Evolutionary conservation across 495 filamentous ascomycete species (phyloP).

Genomic region (Penicillium maclennaniae): DNA sequence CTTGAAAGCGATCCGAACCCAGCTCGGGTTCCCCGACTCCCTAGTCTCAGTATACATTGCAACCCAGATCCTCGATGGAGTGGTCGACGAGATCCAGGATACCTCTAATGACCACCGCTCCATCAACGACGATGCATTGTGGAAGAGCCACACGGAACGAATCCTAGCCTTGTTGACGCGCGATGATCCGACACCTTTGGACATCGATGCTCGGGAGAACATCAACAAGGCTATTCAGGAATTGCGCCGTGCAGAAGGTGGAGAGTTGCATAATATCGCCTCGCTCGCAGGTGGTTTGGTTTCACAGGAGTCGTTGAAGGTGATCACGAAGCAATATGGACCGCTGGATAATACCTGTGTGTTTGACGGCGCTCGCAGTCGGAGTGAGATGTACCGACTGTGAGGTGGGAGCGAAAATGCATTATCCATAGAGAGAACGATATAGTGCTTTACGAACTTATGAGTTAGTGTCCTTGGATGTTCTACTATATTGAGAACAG

Average conservation of each 20-base stretch:
- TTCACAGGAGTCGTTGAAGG: constrained; percentile 94
- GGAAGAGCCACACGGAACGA: constrained; percentile 43
- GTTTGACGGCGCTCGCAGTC: constrained; percentile 84
- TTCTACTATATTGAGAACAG: not conserved
- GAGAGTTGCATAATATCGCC: constrained; percentile 93
- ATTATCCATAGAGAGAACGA: not conserved
- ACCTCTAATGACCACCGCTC: constrained; percentile 12
- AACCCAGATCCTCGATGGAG: constrained; percentile 59
- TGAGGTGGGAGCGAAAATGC: constrained; percentile 12
- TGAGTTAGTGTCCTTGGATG: not conserved
- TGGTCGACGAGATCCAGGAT: constrained; percentile 40
- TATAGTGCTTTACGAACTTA: not conserved
- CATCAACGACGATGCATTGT: constrained; percentile 34
- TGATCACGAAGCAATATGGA: constrained; percentile 93
- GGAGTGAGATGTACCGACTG: constrained; percentile 59
- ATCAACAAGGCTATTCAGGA: constrained; percentile 57
- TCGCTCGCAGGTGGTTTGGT: constrained; percentile 86
- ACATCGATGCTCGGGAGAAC: constrained; percentile 32
- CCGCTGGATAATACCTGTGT: constrained; percentile 91
- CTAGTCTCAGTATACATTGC: constrained; percentile 78
- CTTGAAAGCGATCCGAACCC: constrained; percentile 30
- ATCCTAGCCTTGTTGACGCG: constrained; percentile 39
- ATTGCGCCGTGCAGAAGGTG: constrained; percentile 71
- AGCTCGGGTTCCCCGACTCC: constrained; percentile 47
- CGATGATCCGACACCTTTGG: constrained; percentile 45